Evolutionary conservation across 768 basidiomycete species (phyloP).

Genomic region (Hygrocybe punicea): DNA sequence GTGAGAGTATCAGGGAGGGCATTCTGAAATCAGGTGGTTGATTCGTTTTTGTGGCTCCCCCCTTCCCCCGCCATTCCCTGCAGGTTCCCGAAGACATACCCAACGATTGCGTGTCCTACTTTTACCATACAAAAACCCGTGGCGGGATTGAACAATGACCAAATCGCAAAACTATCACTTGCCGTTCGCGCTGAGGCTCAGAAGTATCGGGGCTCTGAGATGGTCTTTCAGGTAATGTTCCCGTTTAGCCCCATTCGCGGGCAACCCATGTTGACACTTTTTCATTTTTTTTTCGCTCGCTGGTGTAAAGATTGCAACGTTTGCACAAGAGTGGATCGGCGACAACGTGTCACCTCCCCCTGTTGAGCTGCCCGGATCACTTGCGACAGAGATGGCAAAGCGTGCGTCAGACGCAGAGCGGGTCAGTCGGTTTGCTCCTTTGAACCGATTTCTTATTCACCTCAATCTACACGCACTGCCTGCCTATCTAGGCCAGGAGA

Average conservation of each 20-base stretch:
- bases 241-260: too few relatives aligned
- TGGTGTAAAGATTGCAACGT: slow-evolving; percentile 53
- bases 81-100: slow-evolving; percentile 82
- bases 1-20: slow-evolving; percentile 38
- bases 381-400: slow-evolving; percentile 75
- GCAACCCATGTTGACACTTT: too few relatives aligned
- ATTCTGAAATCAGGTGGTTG: neutral
- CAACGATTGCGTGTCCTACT: slow-evolving; percentile 62
- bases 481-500: slow-evolving; percentile 1
- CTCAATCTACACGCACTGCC: too few relatives aligned
- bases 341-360: slow-evolving; percentile 54
- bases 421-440: slow-evolving; percentile 36
- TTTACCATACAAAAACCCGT: slow-evolving; percentile 68
- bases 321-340: slow-evolving; percentile 69
- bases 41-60: neutral
- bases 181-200: slow-evolving; percentile 65
- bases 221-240: slow-evolving; percentile 70
- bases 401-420: slow-evolving; percentile 68
- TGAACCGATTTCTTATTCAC: neutral
- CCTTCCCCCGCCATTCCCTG: slow-evolving; percentile 4
- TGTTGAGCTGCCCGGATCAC: slow-evolving; percentile 60
- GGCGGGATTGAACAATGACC: slow-evolving; percentile 54
- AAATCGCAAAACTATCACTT: slow-evolving; percentile 54
- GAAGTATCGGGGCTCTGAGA: slow-evolving; percentile 62
- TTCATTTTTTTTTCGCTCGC: too few relatives aligned